A percentile compares a stretch with the other conserved stretches of the same genome.
These are phyloP conservation scores for Phytophthora constricta DNA, from an alignment of 352 stramenopile genomes.

Conservation along the genomic window DNA sequence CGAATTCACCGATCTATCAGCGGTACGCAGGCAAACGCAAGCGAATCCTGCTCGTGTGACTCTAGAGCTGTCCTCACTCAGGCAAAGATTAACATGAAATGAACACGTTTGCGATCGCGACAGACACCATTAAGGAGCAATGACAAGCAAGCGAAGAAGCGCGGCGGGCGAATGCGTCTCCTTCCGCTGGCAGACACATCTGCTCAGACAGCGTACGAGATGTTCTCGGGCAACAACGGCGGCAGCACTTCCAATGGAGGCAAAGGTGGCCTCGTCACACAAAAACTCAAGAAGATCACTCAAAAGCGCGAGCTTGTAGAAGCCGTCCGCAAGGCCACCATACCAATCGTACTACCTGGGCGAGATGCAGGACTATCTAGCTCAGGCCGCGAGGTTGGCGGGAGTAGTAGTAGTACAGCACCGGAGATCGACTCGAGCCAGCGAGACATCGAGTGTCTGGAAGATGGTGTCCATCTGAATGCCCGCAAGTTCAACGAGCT, in stretches of 20 bases:
- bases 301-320: conserved; percentile 81
- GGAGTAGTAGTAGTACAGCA: conserved; percentile 15
- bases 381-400: conserved; percentile 30
- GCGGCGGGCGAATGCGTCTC: conserved; percentile 53
- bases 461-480: conserved; percentile 76
- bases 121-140: conserved; percentile 40
- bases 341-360: conserved; percentile 62
- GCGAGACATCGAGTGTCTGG: conserved; percentile 69
- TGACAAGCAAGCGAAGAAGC: conserved; percentile 61
- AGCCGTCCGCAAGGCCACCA: conserved; percentile 76
- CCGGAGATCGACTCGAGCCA: conserved; percentile 51
- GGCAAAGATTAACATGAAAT: background rate
- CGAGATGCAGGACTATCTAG: conserved; percentile 42
- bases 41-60: too few relatives aligned
- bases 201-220: conserved; percentile 31
- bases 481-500: conserved; percentile 85
- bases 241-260: conserved; percentile 30
- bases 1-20: conserved; percentile 69
- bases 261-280: conserved; percentile 24
- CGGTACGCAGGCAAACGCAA: conserved; percentile 35
- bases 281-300: conserved; percentile 78
- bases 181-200: conserved; percentile 54
- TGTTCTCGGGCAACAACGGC: conserved; percentile 41
- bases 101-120: background rate
- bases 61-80: background rate